Base-by-base conservation (phyloP, 1,139 yeast genomes). In the Yamadazyma kanchanaburiensis region DNA sequence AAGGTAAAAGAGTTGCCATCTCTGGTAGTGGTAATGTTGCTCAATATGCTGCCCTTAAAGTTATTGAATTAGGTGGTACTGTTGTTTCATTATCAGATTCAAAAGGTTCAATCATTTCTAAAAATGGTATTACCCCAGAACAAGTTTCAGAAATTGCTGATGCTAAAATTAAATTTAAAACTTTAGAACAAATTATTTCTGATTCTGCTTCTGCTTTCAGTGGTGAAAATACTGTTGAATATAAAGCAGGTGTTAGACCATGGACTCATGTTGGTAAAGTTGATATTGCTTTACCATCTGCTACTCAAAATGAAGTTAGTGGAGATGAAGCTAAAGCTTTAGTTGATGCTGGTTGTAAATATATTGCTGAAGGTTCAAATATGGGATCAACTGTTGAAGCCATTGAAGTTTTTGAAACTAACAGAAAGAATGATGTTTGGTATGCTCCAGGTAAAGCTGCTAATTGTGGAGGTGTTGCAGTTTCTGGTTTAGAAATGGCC, bases 361-460 rank as follows among this genome's bases (percentile, higher is more conserved):
- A 64, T 72, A 79, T 91, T 57, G 97, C 98, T 51, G 98, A 91
- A 76, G 98, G 98, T 60, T 91, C 97, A 57, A 91, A 91, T 73
- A 91, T 91, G 98, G 97, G 98, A 59, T 89, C 95, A 49, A 89
- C 96, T 50, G 83, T 83, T 66, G 97, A 89, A 64, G 98, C 98
- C 49, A 87, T 91, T 51, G 88, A 82, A 46, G 88, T 85, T 40
- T 89, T 89, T 49, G 98, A 91, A 77, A 83, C 83, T 52, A 79
- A 77, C 65, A 84, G 96, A 74, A 51, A 71, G 46, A 60, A 75
- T 49, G 74, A 82, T 46, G 86, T 88, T 63, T 91, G 97, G 97
- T 89, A 89, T 69, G 97, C 95, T 53, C 96, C 96, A 60, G 97
- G 97, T 68, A 91, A 91, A 78, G 96, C 96, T 52, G 94, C 97